A percentile compares a stretch with the other conserved stretches of the same genome.
Evolutionary conservation across 495 filamentous ascomycete species (phyloP).

Genomic region (Rhypophila decipiens): DNA sequence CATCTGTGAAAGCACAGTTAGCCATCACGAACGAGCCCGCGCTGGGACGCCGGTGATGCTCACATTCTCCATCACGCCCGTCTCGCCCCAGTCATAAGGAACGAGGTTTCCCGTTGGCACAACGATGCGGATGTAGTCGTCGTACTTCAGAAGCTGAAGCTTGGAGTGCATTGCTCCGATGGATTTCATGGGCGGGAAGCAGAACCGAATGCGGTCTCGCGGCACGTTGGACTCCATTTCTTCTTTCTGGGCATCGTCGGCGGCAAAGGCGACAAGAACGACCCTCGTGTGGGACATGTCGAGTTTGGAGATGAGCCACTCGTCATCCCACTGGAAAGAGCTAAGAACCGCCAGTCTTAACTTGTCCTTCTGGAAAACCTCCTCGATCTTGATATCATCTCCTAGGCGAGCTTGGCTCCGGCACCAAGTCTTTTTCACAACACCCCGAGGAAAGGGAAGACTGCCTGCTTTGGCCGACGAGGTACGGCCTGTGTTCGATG

Average conservation of each 20-base stretch:
- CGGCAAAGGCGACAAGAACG: conserved; percentile 35
- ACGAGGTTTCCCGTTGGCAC: conserved; percentile 77
- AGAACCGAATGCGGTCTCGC: conserved; percentile 48
- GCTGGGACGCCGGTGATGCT: conserved; percentile 1
- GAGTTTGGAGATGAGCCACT: conserved; percentile 40
- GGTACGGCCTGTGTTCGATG: background rate
- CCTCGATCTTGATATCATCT: conserved; percentile 84
- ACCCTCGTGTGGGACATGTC: conserved; percentile 35
- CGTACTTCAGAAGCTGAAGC: conserved; percentile 72
- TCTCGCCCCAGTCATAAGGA: conserved; percentile 82
- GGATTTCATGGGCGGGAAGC: conserved; percentile 64
- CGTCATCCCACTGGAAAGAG: conserved; percentile 76
- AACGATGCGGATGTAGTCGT: conserved; percentile 60
- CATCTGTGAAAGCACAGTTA: conserved; percentile 33
- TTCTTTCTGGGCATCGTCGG: conserved; percentile 43
- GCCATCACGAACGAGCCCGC: background rate
- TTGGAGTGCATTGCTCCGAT: conserved; percentile 77
- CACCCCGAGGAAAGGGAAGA: conserved; percentile 61
- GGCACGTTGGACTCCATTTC: conserved; percentile 46
- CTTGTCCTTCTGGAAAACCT: conserved; percentile 68
- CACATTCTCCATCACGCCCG: conserved; percentile 73
- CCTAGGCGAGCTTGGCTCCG: conserved; percentile 45
- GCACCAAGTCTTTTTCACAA: conserved; percentile 78
- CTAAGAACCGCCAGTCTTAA: conserved; percentile 75
- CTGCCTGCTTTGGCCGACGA: background rate